These are phyloP conservation scores for Exophiala spinifera DNA, from an alignment of 2,329 filamentous ascomycete genomes.

Conservation along the genomic window DNA sequence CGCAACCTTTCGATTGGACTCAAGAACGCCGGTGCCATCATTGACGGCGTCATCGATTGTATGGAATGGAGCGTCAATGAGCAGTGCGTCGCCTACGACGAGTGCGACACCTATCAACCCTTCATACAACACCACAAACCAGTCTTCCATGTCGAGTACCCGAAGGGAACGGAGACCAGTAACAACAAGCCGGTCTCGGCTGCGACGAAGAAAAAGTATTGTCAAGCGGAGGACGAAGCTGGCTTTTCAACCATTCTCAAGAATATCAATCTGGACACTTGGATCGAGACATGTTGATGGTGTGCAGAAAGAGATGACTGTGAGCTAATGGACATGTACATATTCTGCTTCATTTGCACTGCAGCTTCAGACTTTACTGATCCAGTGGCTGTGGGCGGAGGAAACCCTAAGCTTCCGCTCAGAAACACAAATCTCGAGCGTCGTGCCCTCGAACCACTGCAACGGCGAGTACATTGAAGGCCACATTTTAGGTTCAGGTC, in stretches of 20 bases:
- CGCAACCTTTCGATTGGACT: conserved; percentile 62
- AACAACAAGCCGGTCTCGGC: conserved; percentile 36
- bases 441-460: no score
- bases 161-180: conserved; percentile 46
- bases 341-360: no score
- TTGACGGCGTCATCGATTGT: conserved; percentile 48
- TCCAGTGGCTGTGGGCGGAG: no score
- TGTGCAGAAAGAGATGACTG: no score
- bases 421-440: no score
- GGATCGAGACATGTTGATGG: conserved; percentile 55
- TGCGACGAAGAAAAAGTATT: conserved; percentile 42
- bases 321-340: no score
- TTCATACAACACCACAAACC: conserved; percentile 63
- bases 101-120: conserved; percentile 57
- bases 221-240: conserved; percentile 45
- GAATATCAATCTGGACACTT: conserved; percentile 61
- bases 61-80: conserved; percentile 69
- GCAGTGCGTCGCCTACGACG: conserved; percentile 60
- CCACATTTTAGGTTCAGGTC: no score
- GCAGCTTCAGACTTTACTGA: no score
- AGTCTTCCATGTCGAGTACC: conserved; percentile 73
- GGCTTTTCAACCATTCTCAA: conserved; percentile 65
- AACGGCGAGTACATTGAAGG: no score
- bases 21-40: conserved; percentile 65
- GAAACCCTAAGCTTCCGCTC: no score